Conservation (phyloP, 2,329 filamentous ascomycete species). For the Colletotrichum lentis region DNA sequence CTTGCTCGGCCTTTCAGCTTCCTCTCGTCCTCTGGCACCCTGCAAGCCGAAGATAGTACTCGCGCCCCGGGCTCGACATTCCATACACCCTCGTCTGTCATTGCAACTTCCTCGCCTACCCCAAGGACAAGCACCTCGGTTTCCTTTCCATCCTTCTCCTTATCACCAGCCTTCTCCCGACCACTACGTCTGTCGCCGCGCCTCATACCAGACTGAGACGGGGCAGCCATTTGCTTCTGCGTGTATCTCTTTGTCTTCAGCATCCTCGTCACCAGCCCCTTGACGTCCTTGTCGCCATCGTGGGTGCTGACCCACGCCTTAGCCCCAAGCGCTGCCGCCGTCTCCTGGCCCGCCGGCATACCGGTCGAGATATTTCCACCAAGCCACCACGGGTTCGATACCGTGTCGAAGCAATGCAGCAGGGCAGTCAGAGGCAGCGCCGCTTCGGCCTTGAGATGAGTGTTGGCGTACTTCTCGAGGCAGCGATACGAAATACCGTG, state of each 20-base stretch:
- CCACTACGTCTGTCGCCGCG: conserved; percentile 14
- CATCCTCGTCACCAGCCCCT: conserved; percentile 60
- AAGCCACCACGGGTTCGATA: conserved; percentile 68
- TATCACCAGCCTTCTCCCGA: conserved; percentile 2
- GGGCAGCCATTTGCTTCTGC: conserved; percentile 55
- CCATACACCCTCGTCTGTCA: conserved; percentile 53
- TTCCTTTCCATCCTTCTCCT: conserved; percentile 33
- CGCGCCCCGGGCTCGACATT: conserved; percentile 25
- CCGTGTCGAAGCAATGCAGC: conserved; percentile 69
- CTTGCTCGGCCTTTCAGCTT: conserved; percentile 7
- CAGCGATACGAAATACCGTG: conserved; percentile 66
- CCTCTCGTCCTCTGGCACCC: neutral
- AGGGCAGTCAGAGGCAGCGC: conserved; percentile 70
- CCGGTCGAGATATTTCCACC: conserved; percentile 67
- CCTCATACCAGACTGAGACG: conserved; percentile 3
- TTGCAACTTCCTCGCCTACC: conserved; percentile 53
- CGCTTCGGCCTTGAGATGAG: conserved; percentile 63
- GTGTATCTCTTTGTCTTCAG: conserved; percentile 57
- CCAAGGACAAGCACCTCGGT: conserved; percentile 55
- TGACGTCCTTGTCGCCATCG: conserved; percentile 66
- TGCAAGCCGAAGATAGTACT: neutral
- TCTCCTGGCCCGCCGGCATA: conserved; percentile 64
- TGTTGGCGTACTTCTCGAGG: conserved; percentile 63
- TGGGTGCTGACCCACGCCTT: conserved; percentile 69
- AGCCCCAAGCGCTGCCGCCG: conserved; percentile 62